Percentiles rank a stretch among this genome's conserved stretches.
Evolutionary conservation across 208 protist genomes (phyloP).

Genomic region (Crithidia bombi): DNA sequence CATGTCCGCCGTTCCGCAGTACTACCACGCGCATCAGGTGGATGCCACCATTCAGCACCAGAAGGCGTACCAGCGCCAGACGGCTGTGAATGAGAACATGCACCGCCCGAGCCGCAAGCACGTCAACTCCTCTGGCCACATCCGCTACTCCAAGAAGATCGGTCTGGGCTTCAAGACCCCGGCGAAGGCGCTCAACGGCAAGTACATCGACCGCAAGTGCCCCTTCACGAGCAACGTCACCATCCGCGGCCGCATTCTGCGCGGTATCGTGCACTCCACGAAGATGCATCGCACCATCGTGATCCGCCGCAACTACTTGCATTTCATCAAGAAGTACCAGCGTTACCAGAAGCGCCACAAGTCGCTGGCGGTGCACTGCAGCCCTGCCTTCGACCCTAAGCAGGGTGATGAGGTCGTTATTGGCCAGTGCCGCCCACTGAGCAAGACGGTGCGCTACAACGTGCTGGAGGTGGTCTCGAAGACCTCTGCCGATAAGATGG

Average conservation of each 20-base stretch:
- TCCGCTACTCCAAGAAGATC: slow-evolving; percentile 94
- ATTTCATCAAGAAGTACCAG: slow-evolving; percentile 99
- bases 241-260: slow-evolving; percentile 99
- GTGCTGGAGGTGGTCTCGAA: slow-evolving; percentile 96
- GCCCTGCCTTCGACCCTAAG: slow-evolving; percentile 98
- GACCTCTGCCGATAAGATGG: slow-evolving; percentile 84
- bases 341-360: slow-evolving; percentile 99
- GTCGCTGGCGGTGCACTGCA: slow-evolving; percentile 99
- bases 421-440: slow-evolving; percentile 99
- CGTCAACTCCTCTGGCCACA: slow-evolving; percentile 74
- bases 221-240: slow-evolving; percentile 99
- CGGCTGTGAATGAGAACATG: slow-evolving; percentile 90
- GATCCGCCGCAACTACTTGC: slow-evolving; percentile 99
- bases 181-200: slow-evolving; percentile 97
- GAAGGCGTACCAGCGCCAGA: slow-evolving; percentile 94
- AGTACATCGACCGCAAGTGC: slow-evolving; percentile 99
- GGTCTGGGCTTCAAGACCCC: slow-evolving; percentile 99
- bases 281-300: slow-evolving; percentile 99
- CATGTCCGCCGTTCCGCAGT: slow-evolving; percentile 18
- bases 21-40: slow-evolving; percentile 44
- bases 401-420: slow-evolving; percentile 99
- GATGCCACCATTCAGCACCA: slow-evolving; percentile 86
- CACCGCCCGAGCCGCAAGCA: slow-evolving; percentile 65
- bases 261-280: slow-evolving; percentile 97
- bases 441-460: slow-evolving; percentile 99